A percentile compares a stretch with the other conserved stretches of the same genome.
Evolutionary conservation across 176 grass and related monocot species (phyloP).

Genomic region (Puya raimondii): DNA sequence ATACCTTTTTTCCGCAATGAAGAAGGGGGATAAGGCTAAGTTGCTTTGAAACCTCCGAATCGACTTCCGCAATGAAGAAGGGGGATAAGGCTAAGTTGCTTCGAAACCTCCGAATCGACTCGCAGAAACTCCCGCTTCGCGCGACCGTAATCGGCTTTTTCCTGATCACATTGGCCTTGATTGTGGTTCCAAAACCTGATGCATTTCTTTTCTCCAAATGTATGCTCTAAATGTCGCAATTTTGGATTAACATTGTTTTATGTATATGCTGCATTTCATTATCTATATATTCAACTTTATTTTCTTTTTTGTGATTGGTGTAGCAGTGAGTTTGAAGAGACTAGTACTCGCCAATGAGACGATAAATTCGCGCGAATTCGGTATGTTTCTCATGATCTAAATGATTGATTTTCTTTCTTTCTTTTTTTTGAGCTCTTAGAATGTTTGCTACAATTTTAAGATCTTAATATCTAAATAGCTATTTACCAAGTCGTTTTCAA

Average conservation of each 20-base stretch:
- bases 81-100: conserved; percentile 14
- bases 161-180: conserved; percentile 61
- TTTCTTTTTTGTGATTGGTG: neutral
- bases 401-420: too few species aligned
- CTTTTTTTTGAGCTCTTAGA: too few species aligned
- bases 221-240: conserved; percentile 15
- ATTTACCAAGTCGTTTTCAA: neutral
- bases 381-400: neutral
- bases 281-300: neutral
- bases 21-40: conserved; percentile 27
- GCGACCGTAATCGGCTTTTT: conserved; percentile 61
- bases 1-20: conserved; percentile 17
- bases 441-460: neutral
- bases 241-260: neutral
- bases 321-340: neutral
- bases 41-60: conserved; percentile 15
- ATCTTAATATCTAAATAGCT: neutral
- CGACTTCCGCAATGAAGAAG: conserved; percentile 50
- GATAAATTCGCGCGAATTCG: neutral
- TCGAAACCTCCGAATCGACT: conserved; percentile 35
- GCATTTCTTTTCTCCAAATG: conserved; percentile 28
- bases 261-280: neutral
- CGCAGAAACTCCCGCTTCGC: conserved; percentile 44
- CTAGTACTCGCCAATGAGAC: neutral
- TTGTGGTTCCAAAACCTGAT: conserved; percentile 62